Evolutionary conservation across 352 stramenopile genomes (phyloP), one percentile per base, ranked within the genome.

Genomic region (Phytophthora macrochlamydospora): DNA sequence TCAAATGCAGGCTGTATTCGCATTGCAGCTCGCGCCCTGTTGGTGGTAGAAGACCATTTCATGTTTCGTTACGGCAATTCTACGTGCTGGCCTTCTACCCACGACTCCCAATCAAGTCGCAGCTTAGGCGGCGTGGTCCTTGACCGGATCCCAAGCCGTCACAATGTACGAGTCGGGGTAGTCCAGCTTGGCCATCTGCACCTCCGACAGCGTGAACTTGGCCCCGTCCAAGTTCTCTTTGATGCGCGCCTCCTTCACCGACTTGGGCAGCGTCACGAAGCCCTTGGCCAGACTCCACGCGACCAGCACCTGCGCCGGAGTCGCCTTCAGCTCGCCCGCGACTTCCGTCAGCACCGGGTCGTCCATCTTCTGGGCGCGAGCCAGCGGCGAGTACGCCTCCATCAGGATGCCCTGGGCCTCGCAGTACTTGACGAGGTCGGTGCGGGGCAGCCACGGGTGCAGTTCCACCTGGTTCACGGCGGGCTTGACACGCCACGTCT

Each of bases 381-480:
- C 75, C 4, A 86, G 55, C 12, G 73, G 75, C 40, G 76, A 87
- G 65, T 88, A 90, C 43, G 81, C 81, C 61, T 83, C 56, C 2
- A 88, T 56, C 1, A 67, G 18, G 30, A 87, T 85, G 13, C 43
- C 43, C 43, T 49, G 43, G 13, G 43, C 24, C 43, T 49, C 43
- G 13, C 43, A 49, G 43, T 29, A 49, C 13, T 29, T 2, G 43
- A 49, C 71, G 4, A 79, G 75, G 51, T 91, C 83, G 30, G 61
- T 69, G 11, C 82, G 76, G 7, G 78, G 68, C 24, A 80, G 67
- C 62, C 79, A 94, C 28, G 83, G 83, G 53, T 89, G 72, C 54
- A 90, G 83, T 46, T 87, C 74, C 56, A 94, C 83, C 60, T 94
- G 83, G 78, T 94, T 91, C 38, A 91, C 81, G 7, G 75, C 65